A percentile compares a stretch with the other conserved stretches of the same genome.
phyloP scores from a whole-genome alignment of 495 filamentous ascomycete species.

The Aspergillus taichungensis region DNA sequence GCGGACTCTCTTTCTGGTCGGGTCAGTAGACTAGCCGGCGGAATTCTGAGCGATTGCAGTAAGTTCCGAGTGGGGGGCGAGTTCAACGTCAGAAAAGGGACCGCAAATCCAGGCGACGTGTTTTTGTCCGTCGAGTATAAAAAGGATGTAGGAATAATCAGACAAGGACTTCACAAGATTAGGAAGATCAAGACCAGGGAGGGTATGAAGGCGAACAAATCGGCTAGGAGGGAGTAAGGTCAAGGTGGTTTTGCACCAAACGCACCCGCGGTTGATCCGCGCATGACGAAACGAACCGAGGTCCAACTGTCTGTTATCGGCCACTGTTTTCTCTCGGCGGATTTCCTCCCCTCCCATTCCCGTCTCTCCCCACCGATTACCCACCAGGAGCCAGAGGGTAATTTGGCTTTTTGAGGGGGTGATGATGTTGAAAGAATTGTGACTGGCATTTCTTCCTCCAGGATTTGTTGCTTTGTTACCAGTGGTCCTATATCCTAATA shows the following conservation, averaged over 20 bases:
- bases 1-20: neutral
- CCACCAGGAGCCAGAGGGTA: neutral
- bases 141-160: neutral
- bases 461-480: no score
- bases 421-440: no score
- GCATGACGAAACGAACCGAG: conserved; percentile 31
- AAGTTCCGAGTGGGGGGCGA: conserved; percentile 1
- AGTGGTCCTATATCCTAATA: no score
- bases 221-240: conserved; percentile 1
- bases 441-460: no score
- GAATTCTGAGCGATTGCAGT: neutral
- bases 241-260: neutral
- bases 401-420: no score
- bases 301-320: conserved; percentile 15
- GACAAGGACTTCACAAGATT: no score
- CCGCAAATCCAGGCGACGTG: no score
- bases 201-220: conserved; percentile 1
- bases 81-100: no score
- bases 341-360: conserved; percentile 2
- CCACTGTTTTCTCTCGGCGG: conserved; percentile 4
- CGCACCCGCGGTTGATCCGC: conserved; percentile 20
- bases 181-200: neutral
- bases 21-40: neutral
- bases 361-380: conserved; percentile 10
- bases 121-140: neutral